Evolutionary conservation across 768 basidiomycete species (phyloP), one percentile per base, ranked within the genome.

Genomic region (Agaricus blazei): DNA sequence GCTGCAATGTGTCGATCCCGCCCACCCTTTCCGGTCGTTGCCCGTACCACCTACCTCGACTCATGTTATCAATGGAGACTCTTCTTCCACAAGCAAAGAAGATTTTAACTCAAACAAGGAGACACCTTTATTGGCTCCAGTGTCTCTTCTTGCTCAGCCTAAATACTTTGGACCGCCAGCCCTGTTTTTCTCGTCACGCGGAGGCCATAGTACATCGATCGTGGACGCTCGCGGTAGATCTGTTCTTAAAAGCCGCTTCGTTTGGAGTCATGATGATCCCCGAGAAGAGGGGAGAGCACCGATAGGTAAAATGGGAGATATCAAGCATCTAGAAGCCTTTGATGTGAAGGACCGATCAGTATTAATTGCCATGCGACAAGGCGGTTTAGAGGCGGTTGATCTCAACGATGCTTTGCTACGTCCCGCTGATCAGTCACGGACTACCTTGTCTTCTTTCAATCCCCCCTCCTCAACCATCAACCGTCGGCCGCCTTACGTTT

Each of bases 201-300:
- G 91, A 23, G 91, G 91, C 0, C 90, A 92, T 63, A 93, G 90
- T 62, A 93, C 91, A 0, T 77, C 88, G 4, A 90, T 93, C 51
- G 91, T 93, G 15, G 91, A 93, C 64, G 81, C 85, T n/a, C 81
- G 90, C 19, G 91, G 91, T 41, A 74, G 89, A 52, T 89, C 91
- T 11, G 91, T 93, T 9, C 77, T 93, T 9, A 88, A 92, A 60
- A 85, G 86, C 36, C 81, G 85, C 50, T 85, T 93, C 59, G 15
- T 88, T 55, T 93, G 91, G 91, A 92, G 85, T 55, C 65, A 74
- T 1, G 89, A 91, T 48, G 83, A 83, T 11, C 70, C 72, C 12
- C 78, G 83, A 24, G 73, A 76, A 23, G 62, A 71, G 3, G 74
- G 70, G 42, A 29, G 69, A 14, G 50, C 67, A 4, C 50, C 64